phyloP scores from a whole-genome alignment of 148 eudicot species.

The Oxyria digyna region DNA sequence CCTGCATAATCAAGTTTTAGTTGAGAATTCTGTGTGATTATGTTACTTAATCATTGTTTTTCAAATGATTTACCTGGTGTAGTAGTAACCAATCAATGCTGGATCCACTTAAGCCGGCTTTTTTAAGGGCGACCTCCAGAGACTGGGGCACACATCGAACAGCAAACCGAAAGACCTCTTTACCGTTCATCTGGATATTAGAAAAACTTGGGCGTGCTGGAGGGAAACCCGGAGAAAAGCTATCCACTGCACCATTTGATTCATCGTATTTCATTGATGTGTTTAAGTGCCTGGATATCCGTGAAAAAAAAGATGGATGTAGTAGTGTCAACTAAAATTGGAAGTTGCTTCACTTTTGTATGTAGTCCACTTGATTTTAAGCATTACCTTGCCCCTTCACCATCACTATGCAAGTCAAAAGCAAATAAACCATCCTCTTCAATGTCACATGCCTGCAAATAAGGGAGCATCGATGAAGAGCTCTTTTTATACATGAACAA shows the following conservation, averaged over 20 bases:
- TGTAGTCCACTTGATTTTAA: not conserved
- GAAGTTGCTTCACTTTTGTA: not conserved
- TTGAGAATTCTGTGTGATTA: too few relatives aligned
- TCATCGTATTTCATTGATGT: constrained; percentile 38
- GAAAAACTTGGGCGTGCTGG: constrained; percentile 47
- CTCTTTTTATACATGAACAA: not conserved
- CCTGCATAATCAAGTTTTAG: constrained; percentile 28
- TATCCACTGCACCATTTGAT: constrained; percentile 27
- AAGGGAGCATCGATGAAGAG: not conserved
- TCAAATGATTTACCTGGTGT: constrained; percentile 56
- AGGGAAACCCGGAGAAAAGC: constrained; percentile 38
- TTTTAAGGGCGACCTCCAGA: constrained; percentile 52
- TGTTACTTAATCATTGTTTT: too few relatives aligned
- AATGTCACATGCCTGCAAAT: constrained; percentile 63
- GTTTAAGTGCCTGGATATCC: constrained; percentile 55
- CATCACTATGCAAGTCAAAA: constrained; percentile 93
- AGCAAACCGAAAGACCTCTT: constrained; percentile 87
- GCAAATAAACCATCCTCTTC: constrained; percentile 82
- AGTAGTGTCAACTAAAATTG: not conserved
- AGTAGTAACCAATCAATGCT: constrained; percentile 82
- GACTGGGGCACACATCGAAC: constrained; percentile 69
- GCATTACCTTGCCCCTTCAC: constrained; percentile 64
- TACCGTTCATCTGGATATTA: constrained; percentile 77
- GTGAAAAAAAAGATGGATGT: not conserved
- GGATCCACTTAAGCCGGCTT: constrained; percentile 63